Evolutionary conservation across 2,329 filamentous ascomycete species (phyloP).

Genomic region (Aspergillus transmontanensis): DNA sequence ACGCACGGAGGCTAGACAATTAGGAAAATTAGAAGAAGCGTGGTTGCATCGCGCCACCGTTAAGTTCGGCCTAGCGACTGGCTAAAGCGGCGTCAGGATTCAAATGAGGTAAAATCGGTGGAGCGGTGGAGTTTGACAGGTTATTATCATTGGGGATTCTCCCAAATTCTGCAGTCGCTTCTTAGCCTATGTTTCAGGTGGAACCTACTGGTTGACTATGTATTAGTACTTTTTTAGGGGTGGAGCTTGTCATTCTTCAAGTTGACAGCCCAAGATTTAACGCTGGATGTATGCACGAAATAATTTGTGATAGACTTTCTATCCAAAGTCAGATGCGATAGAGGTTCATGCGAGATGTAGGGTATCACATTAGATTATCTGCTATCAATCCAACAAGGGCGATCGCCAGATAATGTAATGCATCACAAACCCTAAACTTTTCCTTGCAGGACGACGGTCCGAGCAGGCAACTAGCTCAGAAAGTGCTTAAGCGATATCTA

Average conservation of each 20-base stretch:
- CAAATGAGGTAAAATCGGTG: neutral
- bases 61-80: neutral
- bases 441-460: neutral
- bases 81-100: neutral
- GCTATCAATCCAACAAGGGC: neutral
- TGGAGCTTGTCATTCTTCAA: neutral
- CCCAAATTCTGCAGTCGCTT: neutral
- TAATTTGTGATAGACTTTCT: neutral
- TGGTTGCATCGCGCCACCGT: neutral
- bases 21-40: neutral
- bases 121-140: neutral
- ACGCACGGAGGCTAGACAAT: neutral
- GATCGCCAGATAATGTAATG: neutral
- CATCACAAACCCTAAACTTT: neutral
- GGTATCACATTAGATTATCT: neutral
- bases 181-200: neutral
- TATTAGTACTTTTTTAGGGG: neutral
- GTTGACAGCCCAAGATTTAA: too few species aligned
- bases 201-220: neutral
- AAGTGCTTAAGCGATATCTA: neutral
- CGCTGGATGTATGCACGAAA: neutral
- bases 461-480: neutral
- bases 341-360: neutral
- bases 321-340: neutral
- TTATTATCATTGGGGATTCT: neutral